These are phyloP conservation scores for Collybiopsis confluens DNA, from an alignment of 768 basidiomycete species.

Conservation along the genomic window DNA sequence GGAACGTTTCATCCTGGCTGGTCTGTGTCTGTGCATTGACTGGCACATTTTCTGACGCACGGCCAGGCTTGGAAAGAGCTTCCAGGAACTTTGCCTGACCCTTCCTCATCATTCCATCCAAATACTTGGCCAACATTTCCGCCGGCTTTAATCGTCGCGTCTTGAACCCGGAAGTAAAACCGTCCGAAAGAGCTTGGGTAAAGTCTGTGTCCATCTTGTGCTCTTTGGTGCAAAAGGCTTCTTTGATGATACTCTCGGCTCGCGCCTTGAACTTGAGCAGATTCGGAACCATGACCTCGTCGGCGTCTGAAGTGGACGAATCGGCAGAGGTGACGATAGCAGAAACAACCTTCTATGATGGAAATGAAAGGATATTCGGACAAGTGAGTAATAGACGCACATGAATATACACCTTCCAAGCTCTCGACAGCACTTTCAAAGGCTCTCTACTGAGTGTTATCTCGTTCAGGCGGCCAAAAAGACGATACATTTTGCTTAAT, in stretches of 20 bases:
- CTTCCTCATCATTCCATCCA: conserved; percentile 83
- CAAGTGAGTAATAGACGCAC: conserved; percentile 28
- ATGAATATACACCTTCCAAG: conserved; percentile 61
- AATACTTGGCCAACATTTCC: conserved; percentile 88
- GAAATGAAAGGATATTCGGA: neutral
- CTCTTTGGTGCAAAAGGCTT: conserved; percentile 40
- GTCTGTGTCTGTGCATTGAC: neutral
- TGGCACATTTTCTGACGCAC: neutral
- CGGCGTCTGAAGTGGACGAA: conserved; percentile 24
- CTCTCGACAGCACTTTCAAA: conserved; percentile 46
- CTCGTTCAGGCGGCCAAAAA: conserved; percentile 57
- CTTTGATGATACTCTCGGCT: conserved; percentile 44
- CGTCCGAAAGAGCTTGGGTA: conserved; percentile 63
- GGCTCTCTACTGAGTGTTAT: neutral
- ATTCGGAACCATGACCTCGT: conserved; percentile 75
- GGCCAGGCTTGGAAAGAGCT: conserved; percentile 19
- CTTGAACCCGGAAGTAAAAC: conserved; percentile 73
- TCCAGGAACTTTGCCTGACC: conserved; percentile 64
- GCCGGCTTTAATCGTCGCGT: conserved; percentile 78
- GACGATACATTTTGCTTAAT: conserved; percentile 51
- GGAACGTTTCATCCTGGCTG: conserved; percentile 55
- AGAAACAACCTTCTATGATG: conserved; percentile 47
- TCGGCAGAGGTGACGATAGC: conserved; percentile 45
- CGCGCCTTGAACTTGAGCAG: conserved; percentile 66
- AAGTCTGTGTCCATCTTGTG: conserved; percentile 35